Conservation (phyloP, 805 yeast species). For the Dipodascopsis tothii region DNA sequence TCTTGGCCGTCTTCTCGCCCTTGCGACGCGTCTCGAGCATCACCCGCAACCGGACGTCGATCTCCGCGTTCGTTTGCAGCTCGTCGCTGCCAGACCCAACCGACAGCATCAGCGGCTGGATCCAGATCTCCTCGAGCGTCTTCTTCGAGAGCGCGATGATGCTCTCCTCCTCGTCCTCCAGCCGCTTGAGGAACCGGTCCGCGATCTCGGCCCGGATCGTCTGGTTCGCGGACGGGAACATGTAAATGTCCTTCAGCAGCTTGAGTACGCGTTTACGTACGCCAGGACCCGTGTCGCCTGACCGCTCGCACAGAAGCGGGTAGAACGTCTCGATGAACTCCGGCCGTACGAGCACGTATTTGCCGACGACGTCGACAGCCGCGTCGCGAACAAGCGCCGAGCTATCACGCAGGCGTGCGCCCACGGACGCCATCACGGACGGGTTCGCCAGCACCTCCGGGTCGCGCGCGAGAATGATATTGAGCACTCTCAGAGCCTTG, state of each 20-base stretch:
- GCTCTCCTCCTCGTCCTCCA: constrained; percentile 64
- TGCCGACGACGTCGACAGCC: constrained; percentile 56
- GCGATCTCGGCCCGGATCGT: constrained; percentile 38
- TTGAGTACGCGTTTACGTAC: constrained; percentile 59
- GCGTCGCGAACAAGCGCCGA: constrained; percentile 74
- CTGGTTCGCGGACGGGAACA: constrained; percentile 27
- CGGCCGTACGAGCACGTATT: constrained; percentile 40
- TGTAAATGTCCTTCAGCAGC: constrained; percentile 44
- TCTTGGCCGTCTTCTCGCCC: constrained; percentile 6
- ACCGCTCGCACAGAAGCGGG: constrained; percentile 41
- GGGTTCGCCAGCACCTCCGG: constrained; percentile 44
- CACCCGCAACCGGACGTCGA: constrained; percentile 3
- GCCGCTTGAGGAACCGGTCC: constrained; percentile 45
- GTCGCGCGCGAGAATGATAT: constrained; percentile 48
- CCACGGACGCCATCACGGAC: constrained; percentile 46
- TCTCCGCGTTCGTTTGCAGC: constrained; percentile 4
- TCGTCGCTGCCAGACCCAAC: constrained; percentile 4
- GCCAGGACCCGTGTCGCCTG: constrained; percentile 52
- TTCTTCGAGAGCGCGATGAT: constrained; percentile 32
- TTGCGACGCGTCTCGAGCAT: constrained; percentile 8
- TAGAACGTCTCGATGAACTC: constrained; percentile 44
- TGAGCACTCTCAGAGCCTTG: constrained; percentile 58
- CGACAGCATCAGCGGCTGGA: constrained; percentile 2
- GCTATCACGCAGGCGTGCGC: constrained; percentile 46
- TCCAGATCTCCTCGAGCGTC: constrained; percentile 13